Percentiles rank a stretch among this genome's conserved stretches.
Conservation (phyloP, 805 yeast genomes). For the Saccharomycopsis babjevae region DNA sequence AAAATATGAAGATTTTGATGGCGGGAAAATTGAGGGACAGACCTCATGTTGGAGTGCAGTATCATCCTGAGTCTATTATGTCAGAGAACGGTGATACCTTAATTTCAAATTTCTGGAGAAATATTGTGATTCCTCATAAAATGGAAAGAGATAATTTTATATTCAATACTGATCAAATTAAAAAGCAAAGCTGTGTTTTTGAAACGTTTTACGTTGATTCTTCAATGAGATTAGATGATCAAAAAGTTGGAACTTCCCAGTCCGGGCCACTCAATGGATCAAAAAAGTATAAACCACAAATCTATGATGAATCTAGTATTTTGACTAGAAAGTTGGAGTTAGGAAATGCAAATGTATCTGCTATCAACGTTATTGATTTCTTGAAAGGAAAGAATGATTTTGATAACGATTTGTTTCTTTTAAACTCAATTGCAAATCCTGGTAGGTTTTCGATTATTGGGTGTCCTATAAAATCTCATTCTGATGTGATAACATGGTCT, state of each 20-base stretch:
- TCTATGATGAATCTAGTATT: not conserved
- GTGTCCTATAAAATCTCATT: conserved; percentile 37
- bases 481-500: conserved; percentile 21
- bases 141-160: not conserved
- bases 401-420: conserved; percentile 40
- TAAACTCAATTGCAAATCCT: conserved; percentile 74
- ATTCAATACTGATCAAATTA: not conserved
- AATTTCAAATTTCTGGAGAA: conserved; percentile 49
- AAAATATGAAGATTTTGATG: conserved; percentile 47
- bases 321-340: not conserved
- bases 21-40: conserved; percentile 50
- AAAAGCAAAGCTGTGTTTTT: not conserved
- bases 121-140: not conserved
- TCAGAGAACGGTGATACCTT: conserved; percentile 56
- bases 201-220: conserved; percentile 2
- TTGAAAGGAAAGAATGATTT: conserved; percentile 21
- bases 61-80: conserved; percentile 93
- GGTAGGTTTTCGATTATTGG: conserved; percentile 92
- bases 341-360: conserved; percentile 7
- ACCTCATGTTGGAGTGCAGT: conserved; percentile 91
- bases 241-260: not conserved
- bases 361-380: conserved; percentile 45
- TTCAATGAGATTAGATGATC: conserved; percentile 3
- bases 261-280: not conserved
- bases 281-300: not conserved